Evolutionary conservation across 305 asterid genomes (phyloP).

Genomic region (Stenogyne calaminthoides): DNA sequence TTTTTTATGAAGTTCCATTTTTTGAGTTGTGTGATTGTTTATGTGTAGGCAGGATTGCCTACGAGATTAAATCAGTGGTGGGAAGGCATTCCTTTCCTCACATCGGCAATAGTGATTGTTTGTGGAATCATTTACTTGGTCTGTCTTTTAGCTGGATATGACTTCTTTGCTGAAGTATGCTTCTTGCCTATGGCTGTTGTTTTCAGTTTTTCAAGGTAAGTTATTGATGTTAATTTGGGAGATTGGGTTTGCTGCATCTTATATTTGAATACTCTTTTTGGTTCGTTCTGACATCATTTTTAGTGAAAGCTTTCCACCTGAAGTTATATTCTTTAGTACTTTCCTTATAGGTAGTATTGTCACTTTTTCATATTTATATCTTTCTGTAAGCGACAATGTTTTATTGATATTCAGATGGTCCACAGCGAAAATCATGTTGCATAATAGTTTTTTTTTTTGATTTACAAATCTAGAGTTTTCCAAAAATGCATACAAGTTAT

Average conservation of each 20-base stretch:
- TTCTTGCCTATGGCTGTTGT: slow-evolving; percentile 84
- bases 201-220: slow-evolving; percentile 83
- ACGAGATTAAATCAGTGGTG: slow-evolving; percentile 92
- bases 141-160: slow-evolving; percentile 87
- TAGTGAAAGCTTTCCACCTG: slow-evolving; percentile 9
- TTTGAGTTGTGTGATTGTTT: slow-evolving; percentile 33
- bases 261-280: neutral
- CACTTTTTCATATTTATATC: neutral
- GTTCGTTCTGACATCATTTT: neutral
- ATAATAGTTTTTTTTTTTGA: neutral
- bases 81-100: slow-evolving; percentile 88
- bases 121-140: slow-evolving; percentile 84
- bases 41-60: slow-evolving; percentile 69
- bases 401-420: slow-evolving; percentile 9
- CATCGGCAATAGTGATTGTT: slow-evolving; percentile 67
- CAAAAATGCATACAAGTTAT: neutral
- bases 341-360: slow-evolving; percentile 7
- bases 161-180: slow-evolving; percentile 85
- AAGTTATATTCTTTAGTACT: neutral
- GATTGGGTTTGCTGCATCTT: slow-evolving; percentile 10
- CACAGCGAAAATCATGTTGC: slow-evolving; percentile 9
- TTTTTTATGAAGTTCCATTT: slow-evolving; percentile 15
- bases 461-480: neutral
- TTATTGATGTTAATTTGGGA: neutral
- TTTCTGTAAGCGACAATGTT: neutral